phyloP scores from a whole-genome alignment of 2,329 filamentous ascomycete species.

The Samsoniella hepiali region DNA sequence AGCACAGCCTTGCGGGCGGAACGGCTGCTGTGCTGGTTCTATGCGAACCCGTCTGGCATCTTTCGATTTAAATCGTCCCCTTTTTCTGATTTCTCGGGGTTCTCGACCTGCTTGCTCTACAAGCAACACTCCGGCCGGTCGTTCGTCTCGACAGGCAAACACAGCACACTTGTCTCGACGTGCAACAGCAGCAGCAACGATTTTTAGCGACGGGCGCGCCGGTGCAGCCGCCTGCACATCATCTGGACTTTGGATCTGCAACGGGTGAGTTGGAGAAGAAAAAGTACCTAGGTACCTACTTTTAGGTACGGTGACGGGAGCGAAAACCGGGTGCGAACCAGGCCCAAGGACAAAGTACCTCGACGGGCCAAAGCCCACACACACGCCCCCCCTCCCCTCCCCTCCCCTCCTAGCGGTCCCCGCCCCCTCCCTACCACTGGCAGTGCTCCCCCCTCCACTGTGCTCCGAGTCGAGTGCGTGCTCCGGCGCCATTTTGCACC shows the following conservation, averaged over 20 bases:
- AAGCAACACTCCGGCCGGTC: background rate
- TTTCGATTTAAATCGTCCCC: no score
- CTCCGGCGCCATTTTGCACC: background rate
- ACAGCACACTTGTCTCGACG: background rate
- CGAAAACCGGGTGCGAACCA: background rate
- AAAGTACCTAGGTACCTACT: background rate
- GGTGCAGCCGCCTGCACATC: constrained; percentile 13
- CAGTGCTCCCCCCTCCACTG: background rate
- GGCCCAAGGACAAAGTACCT: background rate
- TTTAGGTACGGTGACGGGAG: background rate
- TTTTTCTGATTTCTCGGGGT: background rate
- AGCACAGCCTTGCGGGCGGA: background rate
- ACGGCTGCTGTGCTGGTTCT: no score
- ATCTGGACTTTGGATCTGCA: constrained; percentile 5
- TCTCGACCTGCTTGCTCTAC: no score
- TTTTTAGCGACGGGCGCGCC: constrained; percentile 2
- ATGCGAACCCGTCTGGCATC: no score
- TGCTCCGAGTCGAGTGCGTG: background rate
- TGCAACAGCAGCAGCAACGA: background rate
- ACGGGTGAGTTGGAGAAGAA: background rate
- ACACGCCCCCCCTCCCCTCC: background rate
- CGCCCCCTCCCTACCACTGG: background rate
- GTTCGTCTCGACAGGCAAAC: background rate
- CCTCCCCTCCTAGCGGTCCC: background rate
- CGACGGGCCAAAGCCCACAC: background rate